Base-by-base conservation (phyloP, 1,139 yeast species). In the Blastobotrys serpentis region DNA sequence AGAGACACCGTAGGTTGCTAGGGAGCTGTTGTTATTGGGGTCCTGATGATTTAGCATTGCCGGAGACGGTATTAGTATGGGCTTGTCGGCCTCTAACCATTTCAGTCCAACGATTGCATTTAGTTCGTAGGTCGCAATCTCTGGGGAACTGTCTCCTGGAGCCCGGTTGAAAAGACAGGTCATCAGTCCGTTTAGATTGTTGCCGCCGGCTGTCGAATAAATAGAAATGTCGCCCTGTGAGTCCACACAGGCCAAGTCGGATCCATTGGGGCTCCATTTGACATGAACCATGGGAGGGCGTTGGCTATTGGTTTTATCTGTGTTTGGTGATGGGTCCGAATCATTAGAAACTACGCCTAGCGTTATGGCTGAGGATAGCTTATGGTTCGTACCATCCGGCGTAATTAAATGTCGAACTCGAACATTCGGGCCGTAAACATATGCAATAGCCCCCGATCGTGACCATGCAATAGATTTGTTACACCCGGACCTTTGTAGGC, bases 51-150 rank as follows among this genome's bases (percentile, higher is more conserved):
- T 51, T 30, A 53, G 30, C 32, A 52, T 48, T 2, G 66, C 65
- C 1, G 66, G 67, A 5, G 59, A 55, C 3, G 64, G 57, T 23
- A 64, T 43, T 21, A 58, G 48, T 25, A 60, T 81, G 70, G 84
- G 77, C 56, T 85, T 85, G 46, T 84, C 87, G 11, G 79, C 71
- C 44, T 81, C 80, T 39, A 86, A 69, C 95, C 95, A 86, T 55
- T 79, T 77, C 63, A 82, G 76, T 0, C 82, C 78, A 8, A 79
- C 70, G 3, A 83, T 57, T 40, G 65, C 53, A 43, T 61, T 57
- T 44, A 60, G 52, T 33, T 60, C 67, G 56, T 13, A 53, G 52
- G 40, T 36, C 2, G 40, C 11, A 3, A 36, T 38, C 21, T 44
- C 37, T n/a, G 53, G 38, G 4, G 58, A 43, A 18, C 66, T 52